Evolutionary conservation across 805 yeast species (phyloP), one percentile per base, ranked within the genome.

Genomic region (Saturnispora besseyi): DNA sequence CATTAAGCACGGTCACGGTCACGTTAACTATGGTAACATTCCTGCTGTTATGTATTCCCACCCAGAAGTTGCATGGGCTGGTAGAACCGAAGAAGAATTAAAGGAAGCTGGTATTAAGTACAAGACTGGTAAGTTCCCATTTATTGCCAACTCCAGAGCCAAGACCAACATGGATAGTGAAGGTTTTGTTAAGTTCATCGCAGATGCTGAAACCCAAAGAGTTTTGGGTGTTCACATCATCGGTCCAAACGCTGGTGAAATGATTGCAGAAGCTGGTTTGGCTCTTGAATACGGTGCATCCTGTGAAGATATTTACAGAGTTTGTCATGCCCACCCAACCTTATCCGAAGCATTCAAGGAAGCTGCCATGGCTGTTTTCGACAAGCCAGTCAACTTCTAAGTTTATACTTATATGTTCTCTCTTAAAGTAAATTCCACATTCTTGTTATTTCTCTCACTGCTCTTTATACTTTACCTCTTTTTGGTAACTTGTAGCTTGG

Each of bases 31-130:
- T 73, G 95, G 83, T 61, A 95, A 87, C 75, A 93, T 93, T 61
- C 99, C 99, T 58, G 81, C 96, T 33, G 99, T 93, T 59, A 93
- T 93, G 99, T 93, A 93, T 78, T 84, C 98, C 45, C 96, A 89
- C 73, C 99, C 99, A 57, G 99, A 93, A 76, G 96, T 93, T 60
- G 98, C 98, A 48, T 93, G 99, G 99, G 96, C 87, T 60, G 99
- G 99, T 61, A 87, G 87, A 72, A 86, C 82, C 64, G 99, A 93
- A 46, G 54, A 57, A 48, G 57, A 57, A 47, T 51, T 57, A 24
- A 57, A 57, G 77, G 90, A 78, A 60, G 88, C 88, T 61, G 96
- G 96, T 60, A 81, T 89, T 69, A 77, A 83, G 61, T 93, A 85
- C 80, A 90, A 84, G 71, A 79, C 86, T 54, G 99, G 99, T 67